Base-by-base conservation (phyloP, 306 rosid genomes). In the Canavalia ensiformis region DNA sequence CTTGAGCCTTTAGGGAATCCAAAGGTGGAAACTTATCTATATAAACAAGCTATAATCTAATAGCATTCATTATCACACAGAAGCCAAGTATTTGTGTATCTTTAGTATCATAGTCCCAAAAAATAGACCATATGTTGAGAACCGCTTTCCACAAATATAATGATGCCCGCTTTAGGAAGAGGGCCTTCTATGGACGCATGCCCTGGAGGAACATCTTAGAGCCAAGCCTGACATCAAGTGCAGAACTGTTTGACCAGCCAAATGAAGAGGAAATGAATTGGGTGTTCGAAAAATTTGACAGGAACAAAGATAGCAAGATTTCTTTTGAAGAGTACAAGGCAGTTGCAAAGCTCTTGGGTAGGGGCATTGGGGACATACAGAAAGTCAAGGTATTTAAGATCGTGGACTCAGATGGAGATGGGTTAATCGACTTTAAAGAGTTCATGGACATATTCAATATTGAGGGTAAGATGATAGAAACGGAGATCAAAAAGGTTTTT, bases 361-460 rank as follows among this genome's bases (percentile, higher is more conserved):
- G 42, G 55, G 90, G 89, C 3, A 75, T 74, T 6, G 46, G 88
- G 0, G 90, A 92, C 0, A 37, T 12, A 0, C 96, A 92, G 81
- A 87, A 90, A 13, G 87, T 69, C 7, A 92, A 87, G 73, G 68
- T 87, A 0, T 94, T 94, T 34, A 74, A 76, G 62, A 79, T 55
- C 29, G 87, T 92, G 56, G 98, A 94, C 50, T 63, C 78, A 1
- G 94, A 94, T 11, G 93, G 92, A 75, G 97, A 94, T 66, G 97
- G 97, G 5, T 92, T 76, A 77, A 68, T 94, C 9, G 92, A 84
- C 52, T 91, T 87, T 58, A 86, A 83, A 31, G 97, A 94, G 91
- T 91, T 92, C 60, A 76, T 75, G 86, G 93, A 84, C 34, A 79
- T 92, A 77, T 88, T 85, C 75, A 85, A 76, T 31, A 75, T 77